Percentiles rank a stretch among this genome's conserved stretches.
Evolutionary conservation across 768 basidiomycete species (phyloP).

Genomic region (Boletellus sp.): DNA sequence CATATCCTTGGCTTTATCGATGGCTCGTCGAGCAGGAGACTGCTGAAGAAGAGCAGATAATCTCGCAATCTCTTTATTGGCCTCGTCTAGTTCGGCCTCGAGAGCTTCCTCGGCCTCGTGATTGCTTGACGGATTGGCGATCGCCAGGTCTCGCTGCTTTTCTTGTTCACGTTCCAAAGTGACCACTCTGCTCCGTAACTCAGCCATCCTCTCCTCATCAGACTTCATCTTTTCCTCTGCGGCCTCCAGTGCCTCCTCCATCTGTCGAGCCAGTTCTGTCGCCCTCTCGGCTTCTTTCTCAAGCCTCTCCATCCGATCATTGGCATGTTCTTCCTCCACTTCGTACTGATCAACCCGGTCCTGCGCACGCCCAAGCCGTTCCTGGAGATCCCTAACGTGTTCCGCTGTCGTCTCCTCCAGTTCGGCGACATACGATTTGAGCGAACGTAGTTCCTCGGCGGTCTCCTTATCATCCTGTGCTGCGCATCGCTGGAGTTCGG

Average conservation of each 20-base stretch:
- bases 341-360: conserved; percentile 44
- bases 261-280: conserved; percentile 55
- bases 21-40: conserved; percentile 71
- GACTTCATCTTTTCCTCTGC: conserved; percentile 66
- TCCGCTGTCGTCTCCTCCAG: conserved; percentile 56
- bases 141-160: conserved; percentile 24
- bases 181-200: conserved; percentile 48
- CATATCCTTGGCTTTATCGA: conserved; percentile 72
- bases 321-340: conserved; percentile 44
- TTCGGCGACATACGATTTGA: conserved; percentile 51
- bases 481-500: conserved; percentile 22
- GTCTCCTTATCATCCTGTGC: conserved; percentile 25
- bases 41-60: conserved; percentile 64
- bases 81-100: conserved; percentile 73
- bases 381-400: conserved; percentile 54
- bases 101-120: conserved; percentile 59
- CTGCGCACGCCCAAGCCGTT: conserved; percentile 45
- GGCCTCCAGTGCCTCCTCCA: conserved; percentile 74
- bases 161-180: conserved; percentile 59
- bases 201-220: conserved; percentile 52
- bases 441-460: conserved; percentile 35
- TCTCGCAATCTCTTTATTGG: conserved; percentile 70
- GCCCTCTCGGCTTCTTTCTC: conserved; percentile 52
- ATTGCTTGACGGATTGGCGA: conserved; percentile 30
- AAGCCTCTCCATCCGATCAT: conserved; percentile 47